Base-by-base conservation (phyloP, 164 flowering plant genomes). In the Platanus orientalis region DNA sequence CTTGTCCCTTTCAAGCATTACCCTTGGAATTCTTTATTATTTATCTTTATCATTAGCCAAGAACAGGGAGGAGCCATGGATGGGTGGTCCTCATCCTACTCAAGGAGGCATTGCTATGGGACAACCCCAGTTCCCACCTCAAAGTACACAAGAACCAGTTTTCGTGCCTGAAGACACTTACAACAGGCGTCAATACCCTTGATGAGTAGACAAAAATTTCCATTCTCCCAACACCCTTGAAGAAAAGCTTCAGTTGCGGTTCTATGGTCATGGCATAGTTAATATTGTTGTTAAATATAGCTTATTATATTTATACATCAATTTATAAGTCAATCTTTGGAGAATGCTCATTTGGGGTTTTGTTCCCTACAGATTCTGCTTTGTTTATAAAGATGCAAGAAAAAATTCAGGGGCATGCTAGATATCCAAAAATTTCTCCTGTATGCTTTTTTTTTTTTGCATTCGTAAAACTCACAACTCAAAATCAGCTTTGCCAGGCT, bases 121-220 rank as follows among this genome's bases (percentile, higher is more conserved):
- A 25, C 90, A 80, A 10, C 89, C 97, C 2, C 87, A 83, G 72
- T 49, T 76, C 60, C 84, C 88, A 4, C 78, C 85, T 29, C 82
- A 66, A 28, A 64, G 26, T 54, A 57, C 64, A 10, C 79, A 80
- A 44, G 81, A 75, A 14, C 98, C 96, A 0, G 87, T 89, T 57
- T 89, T 88, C 57, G 92, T 92, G 29, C 95, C 82, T 13, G 91
- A 92, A 76, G 98, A 89, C 65, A 88, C 92, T 1, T 89, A 88
- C 53, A 79, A 76, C 71, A 76, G 97, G 71, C 78, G 83, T 21
- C 95, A 84, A 55, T 69, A 76, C 40, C 63, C 92, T 29, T 85
- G 72, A 84, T 21, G 26, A 2, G 28, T 24, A 11, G 2, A 1
- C 9, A 10, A 25, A 23, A 23, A 25, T 14, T 24, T 24, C n/a